These are phyloP conservation scores for Rubia balearica DNA, from an alignment of 305 asterid species.

Conservation along the genomic window DNA sequence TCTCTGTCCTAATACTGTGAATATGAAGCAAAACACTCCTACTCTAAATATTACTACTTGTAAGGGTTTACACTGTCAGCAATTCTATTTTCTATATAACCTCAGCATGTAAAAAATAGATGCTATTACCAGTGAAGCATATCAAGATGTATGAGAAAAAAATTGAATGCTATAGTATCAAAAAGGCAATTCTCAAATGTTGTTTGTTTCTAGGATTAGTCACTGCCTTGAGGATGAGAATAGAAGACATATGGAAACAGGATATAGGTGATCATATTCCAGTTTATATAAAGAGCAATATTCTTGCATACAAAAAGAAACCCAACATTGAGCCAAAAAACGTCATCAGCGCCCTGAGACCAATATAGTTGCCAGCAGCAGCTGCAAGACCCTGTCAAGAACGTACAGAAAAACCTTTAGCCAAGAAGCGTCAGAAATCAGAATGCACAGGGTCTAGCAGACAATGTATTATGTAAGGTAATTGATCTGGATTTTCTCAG, in stretches of 20 bases:
- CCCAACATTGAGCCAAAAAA: slow-evolving; percentile 86
- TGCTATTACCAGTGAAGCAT: neutral
- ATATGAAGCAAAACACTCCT: neutral
- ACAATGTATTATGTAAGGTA: neutral
- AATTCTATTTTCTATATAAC: neutral
- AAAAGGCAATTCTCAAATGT: neutral
- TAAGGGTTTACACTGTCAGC: neutral
- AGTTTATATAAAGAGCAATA: slow-evolving; percentile 7
- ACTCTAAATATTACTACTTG: neutral
- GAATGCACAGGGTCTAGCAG: neutral
- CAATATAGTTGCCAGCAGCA: slow-evolving; percentile 78
- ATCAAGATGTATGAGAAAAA: neutral
- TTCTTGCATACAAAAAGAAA: slow-evolving; percentile 21
- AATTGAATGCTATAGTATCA: neutral
- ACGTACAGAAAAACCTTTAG: slow-evolving; percentile 14
- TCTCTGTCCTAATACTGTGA: neutral
- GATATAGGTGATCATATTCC: neutral
- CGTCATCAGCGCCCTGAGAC: slow-evolving; percentile 57
- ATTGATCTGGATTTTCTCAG: neutral
- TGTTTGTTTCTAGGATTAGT: neutral
- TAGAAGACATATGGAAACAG: neutral
- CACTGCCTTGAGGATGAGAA: neutral
- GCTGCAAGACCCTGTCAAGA: slow-evolving; percentile 72
- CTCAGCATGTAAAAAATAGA: neutral
- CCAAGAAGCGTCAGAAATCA: neutral